phyloP scores from a whole-genome alignment of 2,329 filamentous ascomycete species.

The Delphinella strobiligena region DNA sequence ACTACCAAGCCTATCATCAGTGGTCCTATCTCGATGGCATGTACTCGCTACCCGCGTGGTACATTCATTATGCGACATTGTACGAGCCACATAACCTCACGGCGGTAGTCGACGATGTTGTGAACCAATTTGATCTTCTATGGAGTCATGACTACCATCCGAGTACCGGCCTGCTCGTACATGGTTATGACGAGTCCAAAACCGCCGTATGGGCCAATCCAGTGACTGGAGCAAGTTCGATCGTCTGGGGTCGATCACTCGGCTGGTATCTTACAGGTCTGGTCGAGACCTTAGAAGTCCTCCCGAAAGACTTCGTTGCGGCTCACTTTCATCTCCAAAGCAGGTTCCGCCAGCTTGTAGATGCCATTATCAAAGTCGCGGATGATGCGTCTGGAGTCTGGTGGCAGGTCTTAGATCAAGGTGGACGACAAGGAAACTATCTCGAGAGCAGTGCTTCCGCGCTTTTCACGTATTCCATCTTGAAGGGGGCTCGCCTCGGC shows the following conservation, averaged over 20 bases:
- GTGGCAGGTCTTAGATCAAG: slow-evolving; percentile 45
- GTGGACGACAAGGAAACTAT: slow-evolving; percentile 41
- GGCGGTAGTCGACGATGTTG: slow-evolving; percentile 10
- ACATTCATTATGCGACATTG: slow-evolving; percentile 16
- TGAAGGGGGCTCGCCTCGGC: slow-evolving; percentile 34
- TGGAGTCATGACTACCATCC: slow-evolving; percentile 30
- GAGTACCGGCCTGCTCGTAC: slow-evolving; percentile 34
- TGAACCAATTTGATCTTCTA: slow-evolving; percentile 35
- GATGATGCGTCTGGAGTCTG: slow-evolving; percentile 36
- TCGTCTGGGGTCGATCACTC: slow-evolving; percentile 42
- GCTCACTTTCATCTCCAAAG: slow-evolving; percentile 11
- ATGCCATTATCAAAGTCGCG: slow-evolving; percentile 27
- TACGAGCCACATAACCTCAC: slow-evolving; percentile 7
- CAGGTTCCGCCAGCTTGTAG: slow-evolving; percentile 26
- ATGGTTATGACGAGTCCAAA: slow-evolving; percentile 42
- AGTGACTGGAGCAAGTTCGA: slow-evolving; percentile 37
- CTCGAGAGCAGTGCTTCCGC: slow-evolving; percentile 47
- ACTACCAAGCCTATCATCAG: slow-evolving; percentile 32
- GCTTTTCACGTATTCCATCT: slow-evolving; percentile 44
- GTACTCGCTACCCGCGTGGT: slow-evolving; percentile 37
- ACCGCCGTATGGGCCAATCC: slow-evolving; percentile 41
- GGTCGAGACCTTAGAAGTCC: slow-evolving; percentile 35
- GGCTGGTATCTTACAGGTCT: slow-evolving; percentile 45
- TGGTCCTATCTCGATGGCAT: slow-evolving; percentile 44
- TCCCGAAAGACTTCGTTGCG: slow-evolving; percentile 19